Evolutionary conservation across 1,284 basidiomycete species (phyloP), one percentile per base, ranked within the genome.

Genomic region (Cutaneotrichosporon spelunceum): DNA sequence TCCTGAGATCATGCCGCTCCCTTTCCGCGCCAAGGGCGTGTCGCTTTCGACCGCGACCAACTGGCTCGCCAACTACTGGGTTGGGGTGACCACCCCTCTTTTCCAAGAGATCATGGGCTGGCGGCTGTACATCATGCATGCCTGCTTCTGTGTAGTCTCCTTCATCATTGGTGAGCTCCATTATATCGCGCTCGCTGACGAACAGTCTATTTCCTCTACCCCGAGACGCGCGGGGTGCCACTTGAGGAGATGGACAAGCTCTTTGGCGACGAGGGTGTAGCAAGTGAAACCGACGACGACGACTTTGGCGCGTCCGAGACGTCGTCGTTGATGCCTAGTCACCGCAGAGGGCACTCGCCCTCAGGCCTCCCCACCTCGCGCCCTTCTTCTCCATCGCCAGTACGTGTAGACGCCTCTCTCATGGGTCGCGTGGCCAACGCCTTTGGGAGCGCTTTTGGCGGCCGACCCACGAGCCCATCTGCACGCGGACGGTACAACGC

Each of bases 81-180:
- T 98, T 49, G 94, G 94, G 24, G 89, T 92, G 76, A 83, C 87
- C 47, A 97, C 94, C 0, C 94, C 94, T 1, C 83, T 88, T 53
- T 81, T 98, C 54, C 93, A 97, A 80, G 91, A 95, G 66, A 79
- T 84, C 42, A 97, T 99, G 68, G 84, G 85, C 34, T 99, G 95
- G 94, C 84, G 90, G 56, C 80, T 98, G 57, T 98, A 98, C 79
- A 90, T 91, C 0, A 93, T 99, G 90, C 93, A 96, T 70, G 93
- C 90, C 13, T 93, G 93, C 80, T 95, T 95, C 81, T 94, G 93
- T 76, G 84, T 86, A 16, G 87, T 88, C 73, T 92, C 91, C 68
- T 93, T 96, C 72, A 82, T 93, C 42, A 80, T 93, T 29, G 88
- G 69, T 70, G 39, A 63, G 60, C 75, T 64, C 11, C 14, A 19